A percentile compares a stretch with the other conserved stretches of the same genome.
Evolutionary conservation across 2,329 filamentous ascomycete species (phyloP).

Genomic region (Ceratocystis smalleyi): DNA sequence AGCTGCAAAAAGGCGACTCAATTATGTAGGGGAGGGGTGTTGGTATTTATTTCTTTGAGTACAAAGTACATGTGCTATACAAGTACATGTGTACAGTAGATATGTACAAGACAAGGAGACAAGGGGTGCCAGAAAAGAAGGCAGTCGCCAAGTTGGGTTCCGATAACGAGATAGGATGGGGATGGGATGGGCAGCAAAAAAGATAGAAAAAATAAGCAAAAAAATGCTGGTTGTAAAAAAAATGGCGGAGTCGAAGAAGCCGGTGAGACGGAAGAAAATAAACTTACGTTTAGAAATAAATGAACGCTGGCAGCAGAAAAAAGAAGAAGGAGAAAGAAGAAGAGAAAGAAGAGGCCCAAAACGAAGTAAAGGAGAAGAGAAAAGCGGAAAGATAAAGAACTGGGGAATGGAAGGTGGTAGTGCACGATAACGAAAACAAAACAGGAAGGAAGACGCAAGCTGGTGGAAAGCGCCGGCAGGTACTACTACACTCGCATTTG

Average conservation of each 20-base stretch:
- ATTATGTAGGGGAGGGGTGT: not conserved
- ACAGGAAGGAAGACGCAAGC: not conserved
- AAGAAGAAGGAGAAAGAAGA: not conserved
- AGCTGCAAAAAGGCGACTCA: not conserved
- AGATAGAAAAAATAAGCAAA: not conserved
- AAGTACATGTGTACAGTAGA: not conserved
- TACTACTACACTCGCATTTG: not conserved
- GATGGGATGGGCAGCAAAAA: not conserved
- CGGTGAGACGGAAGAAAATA: not conserved
- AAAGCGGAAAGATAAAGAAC: not conserved
- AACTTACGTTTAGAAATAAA: not conserved
- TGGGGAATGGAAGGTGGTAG: not conserved
- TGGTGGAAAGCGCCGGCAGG: not conserved
- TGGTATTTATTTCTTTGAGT: not conserved
- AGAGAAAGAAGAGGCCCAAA: not conserved
- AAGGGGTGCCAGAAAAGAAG: constrained; percentile 1
- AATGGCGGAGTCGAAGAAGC: not conserved
- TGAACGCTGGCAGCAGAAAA: not conserved
- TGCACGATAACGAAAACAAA: constrained; percentile 1
- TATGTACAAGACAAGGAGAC: not conserved
- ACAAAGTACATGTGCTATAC: not conserved
- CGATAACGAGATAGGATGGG: constrained; percentile 3
- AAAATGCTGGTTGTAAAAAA: not conserved
- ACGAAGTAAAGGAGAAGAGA: not conserved
- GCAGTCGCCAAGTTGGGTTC: not conserved